Conservation (phyloP, 1,284 basidiomycete genomes). For the Vanrija sp. region DNA sequence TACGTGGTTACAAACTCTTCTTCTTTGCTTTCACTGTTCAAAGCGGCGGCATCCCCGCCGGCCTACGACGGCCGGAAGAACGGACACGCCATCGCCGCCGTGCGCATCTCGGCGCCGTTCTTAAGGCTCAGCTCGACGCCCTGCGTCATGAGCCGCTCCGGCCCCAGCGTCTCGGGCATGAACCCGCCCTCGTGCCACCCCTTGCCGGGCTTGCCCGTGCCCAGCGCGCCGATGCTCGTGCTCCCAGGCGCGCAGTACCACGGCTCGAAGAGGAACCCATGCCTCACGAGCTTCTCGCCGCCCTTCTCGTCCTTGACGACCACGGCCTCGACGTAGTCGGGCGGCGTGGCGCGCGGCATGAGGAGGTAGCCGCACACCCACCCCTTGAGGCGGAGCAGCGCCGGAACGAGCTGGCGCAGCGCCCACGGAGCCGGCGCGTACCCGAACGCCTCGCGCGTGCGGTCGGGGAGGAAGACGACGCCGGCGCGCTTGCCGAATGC, state of each 20-base stretch:
- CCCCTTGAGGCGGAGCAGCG: slow-evolving; percentile 6
- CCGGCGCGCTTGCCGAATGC: background rate
- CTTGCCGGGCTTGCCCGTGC: background rate
- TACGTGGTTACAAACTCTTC: no score
- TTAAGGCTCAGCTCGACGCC: slow-evolving; percentile 2
- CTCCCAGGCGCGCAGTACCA: slow-evolving; percentile 1
- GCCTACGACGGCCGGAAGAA: background rate
- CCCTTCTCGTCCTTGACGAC: background rate
- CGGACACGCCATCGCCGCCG: slow-evolving; percentile 4
- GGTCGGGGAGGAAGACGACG: slow-evolving; percentile 12
- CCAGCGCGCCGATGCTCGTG: slow-evolving; percentile 1
- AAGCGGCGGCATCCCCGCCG: no score
- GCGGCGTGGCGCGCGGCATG: background rate
- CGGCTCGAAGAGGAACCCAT: slow-evolving; percentile 17
- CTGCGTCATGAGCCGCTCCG: slow-evolving; percentile 1
- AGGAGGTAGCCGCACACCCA: slow-evolving; percentile 1
- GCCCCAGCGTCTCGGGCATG: slow-evolving; percentile 1
- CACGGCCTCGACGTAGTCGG: background rate
- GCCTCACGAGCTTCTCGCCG: background rate
- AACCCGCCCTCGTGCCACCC: slow-evolving; percentile 7
- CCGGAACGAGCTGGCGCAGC: slow-evolving; percentile 6
- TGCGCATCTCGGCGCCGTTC: slow-evolving; percentile 2
- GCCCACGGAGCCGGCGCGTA: background rate
- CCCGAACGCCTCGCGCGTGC: slow-evolving; percentile 10
- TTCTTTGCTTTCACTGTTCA: no score